phyloP scores from a whole-genome alignment of 202 grass and related monocot species.

The Digitaria exilis region DNA sequence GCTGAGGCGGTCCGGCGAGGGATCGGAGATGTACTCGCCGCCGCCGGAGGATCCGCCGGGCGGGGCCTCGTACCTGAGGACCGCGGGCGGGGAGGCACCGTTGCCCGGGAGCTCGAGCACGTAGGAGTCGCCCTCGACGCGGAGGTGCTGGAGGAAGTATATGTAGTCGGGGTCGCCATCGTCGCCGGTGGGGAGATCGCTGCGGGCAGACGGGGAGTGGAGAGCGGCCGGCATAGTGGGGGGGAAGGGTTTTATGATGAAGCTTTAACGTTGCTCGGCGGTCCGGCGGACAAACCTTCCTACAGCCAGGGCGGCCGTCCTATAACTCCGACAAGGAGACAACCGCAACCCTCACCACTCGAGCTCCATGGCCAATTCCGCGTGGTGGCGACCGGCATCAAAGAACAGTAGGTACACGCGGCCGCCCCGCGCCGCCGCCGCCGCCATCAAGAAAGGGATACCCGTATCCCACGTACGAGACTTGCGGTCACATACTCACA shows the following conservation, averaged over 20 bases:
- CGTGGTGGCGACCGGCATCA: no score
- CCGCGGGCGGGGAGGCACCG: conserved; percentile 15
- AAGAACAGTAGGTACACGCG: no score
- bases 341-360: no score
- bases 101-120: conserved; percentile 38
- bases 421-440: no score
- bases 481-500: no score
- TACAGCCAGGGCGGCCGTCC: no score
- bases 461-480: no score
- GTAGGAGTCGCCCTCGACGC: conserved; percentile 52
- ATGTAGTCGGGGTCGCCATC: conserved; percentile 54
- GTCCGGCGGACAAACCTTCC: background rate
- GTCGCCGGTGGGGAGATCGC: conserved; percentile 18
- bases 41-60: background rate
- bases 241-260: background rate
- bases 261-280: background rate
- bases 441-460: no score
- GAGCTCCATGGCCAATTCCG: no score
- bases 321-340: no score
- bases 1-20: conserved; percentile 25
- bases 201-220: conserved; percentile 20
- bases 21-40: conserved; percentile 40
- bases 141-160: conserved; percentile 62
- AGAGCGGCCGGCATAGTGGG: background rate
- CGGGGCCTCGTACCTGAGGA: conserved; percentile 51